Evolutionary conservation across 2,329 filamentous ascomycete genomes (phyloP).

Genomic region (Sclerotinia subarctica): DNA sequence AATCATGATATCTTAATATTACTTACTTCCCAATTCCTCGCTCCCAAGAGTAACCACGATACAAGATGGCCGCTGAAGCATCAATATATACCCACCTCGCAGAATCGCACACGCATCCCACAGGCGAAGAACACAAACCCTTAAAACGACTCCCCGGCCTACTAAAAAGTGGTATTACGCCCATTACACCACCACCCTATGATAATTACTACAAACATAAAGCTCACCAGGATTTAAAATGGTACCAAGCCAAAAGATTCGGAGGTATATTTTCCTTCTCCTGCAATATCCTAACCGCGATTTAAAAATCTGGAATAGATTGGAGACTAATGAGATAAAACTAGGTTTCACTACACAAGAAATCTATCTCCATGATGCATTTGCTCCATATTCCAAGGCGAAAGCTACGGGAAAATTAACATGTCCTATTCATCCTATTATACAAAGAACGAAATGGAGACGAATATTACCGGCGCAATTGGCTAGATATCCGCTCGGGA

Average conservation of each 20-base stretch:
- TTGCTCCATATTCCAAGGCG: not conserved
- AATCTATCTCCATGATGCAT: conserved; percentile 2
- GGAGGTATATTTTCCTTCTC: not conserved
- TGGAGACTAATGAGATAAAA: not conserved
- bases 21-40: too few species aligned
- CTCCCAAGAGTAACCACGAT: not conserved
- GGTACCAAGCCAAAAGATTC: conserved; percentile 13
- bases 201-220: conserved; percentile 2
- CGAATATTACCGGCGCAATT: not conserved
- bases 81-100: conserved; percentile 3
- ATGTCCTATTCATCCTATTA: conserved; percentile 14
- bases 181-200: conserved; percentile 12
- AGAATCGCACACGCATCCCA: conserved; percentile 12
- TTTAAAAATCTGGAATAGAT: not conserved
- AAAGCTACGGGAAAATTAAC: not conserved
- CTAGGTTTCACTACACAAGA: conserved; percentile 8
- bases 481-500: conserved; percentile 8
- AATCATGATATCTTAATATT: not conserved
- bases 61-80: not conserved
- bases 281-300: too few species aligned
- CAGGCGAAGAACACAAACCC: not conserved
- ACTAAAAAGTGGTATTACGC: conserved; percentile 15
- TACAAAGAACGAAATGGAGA: conserved; percentile 13
- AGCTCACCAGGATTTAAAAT: conserved; percentile 5
- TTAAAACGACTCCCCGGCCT: not conserved